Conservation (phyloP, 257 asterid genomes). For the Ilex asprella region DNA sequence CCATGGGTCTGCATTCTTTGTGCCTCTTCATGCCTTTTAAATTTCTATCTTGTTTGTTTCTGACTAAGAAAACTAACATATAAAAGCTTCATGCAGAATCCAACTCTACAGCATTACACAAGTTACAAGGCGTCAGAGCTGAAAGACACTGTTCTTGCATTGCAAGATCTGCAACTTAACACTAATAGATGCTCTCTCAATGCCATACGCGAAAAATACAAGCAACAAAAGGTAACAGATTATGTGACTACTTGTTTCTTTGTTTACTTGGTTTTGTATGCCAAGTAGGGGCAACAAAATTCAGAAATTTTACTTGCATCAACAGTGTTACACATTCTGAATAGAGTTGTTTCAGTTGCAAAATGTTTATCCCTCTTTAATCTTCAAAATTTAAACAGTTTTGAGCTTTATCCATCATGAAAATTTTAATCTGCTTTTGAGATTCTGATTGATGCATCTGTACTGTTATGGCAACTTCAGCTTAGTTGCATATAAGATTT, state of each 20-base stretch:
- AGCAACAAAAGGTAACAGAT: constrained; percentile 60
- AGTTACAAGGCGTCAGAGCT: constrained; percentile 51
- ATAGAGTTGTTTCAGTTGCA: too few relatives aligned
- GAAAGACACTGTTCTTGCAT: constrained; percentile 45
- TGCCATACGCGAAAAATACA: constrained; percentile 79
- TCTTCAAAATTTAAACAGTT: too few relatives aligned
- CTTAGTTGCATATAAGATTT: neutral
- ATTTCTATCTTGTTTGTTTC: constrained; percentile 2
- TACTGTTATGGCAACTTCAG: too few relatives aligned
- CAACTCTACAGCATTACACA: constrained; percentile 86
- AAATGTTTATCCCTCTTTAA: too few relatives aligned
- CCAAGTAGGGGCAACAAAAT: too few relatives aligned
- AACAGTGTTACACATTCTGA: too few relatives aligned
- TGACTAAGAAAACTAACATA: constrained; percentile 2
- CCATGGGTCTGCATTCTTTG: constrained; percentile 73
- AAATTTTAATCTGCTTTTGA: too few relatives aligned
- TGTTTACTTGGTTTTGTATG: too few relatives aligned
- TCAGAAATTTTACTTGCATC: neutral
- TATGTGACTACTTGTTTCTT: too few relatives aligned
- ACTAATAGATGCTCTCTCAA: constrained; percentile 35
- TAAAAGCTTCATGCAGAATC: constrained; percentile 46
- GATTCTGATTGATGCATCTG: too few relatives aligned
- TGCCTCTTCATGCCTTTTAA: neutral
- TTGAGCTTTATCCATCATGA: constrained; percentile 13
- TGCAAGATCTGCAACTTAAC: constrained; percentile 69